These are phyloP conservation scores for Carallia pectinifolia DNA, from an alignment of 345 rosid species.

Conservation along the genomic window DNA sequence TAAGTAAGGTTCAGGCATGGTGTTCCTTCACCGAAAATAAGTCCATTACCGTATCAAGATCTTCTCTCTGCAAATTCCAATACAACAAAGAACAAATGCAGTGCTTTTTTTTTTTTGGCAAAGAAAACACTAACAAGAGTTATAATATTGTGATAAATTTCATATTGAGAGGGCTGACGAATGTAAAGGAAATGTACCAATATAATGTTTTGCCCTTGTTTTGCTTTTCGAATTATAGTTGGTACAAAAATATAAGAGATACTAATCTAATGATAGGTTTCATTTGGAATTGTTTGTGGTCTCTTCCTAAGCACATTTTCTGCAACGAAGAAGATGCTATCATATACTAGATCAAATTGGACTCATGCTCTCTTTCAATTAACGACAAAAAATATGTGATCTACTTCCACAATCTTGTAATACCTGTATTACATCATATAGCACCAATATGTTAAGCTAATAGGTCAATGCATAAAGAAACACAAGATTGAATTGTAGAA, in stretches of 20 bases:
- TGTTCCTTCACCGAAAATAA: no score
- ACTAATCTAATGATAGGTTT: slow-evolving; percentile 12
- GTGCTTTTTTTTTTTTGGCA: no score
- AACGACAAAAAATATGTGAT: slow-evolving; percentile 75
- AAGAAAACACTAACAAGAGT: no score
- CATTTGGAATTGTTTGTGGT: slow-evolving; percentile 52
- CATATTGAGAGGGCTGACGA: background rate
- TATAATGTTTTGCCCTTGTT: background rate
- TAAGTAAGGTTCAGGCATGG: no score
- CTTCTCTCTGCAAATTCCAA: no score
- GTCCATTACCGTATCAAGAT: no score
- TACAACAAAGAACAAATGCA: no score
- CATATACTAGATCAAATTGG: slow-evolving; percentile 82
- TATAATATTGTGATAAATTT: no score
- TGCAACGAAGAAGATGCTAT: slow-evolving; percentile 87
- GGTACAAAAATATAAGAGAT: background rate
- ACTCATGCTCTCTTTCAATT: slow-evolving; percentile 91
- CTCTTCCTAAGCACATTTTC: slow-evolving; percentile 70
- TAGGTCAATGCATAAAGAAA: no score
- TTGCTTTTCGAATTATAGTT: background rate
- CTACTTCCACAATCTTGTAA: slow-evolving; percentile 86
- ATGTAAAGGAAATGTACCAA: background rate
- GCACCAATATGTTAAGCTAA: background rate
- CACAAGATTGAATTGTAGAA: no score
- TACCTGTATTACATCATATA: slow-evolving; percentile 50